Conservation (phyloP, 148 eudicot genomes). For the Rhododendron williamsianum region DNA sequence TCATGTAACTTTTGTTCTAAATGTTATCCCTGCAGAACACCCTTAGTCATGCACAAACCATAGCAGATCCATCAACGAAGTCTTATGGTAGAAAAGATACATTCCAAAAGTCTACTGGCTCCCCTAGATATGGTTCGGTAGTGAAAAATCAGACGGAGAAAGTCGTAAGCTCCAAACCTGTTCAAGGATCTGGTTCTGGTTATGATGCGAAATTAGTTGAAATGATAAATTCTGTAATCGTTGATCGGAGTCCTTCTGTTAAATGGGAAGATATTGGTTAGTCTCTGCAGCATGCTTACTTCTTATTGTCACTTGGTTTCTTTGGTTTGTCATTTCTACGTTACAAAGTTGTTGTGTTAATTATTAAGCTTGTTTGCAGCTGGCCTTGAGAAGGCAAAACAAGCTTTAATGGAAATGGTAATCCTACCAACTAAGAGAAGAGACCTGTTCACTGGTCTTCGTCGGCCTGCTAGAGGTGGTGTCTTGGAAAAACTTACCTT, state of each 20-base stretch:
- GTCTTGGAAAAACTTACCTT: neutral
- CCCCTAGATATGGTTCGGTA: constrained; percentile 27
- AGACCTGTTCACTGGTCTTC: constrained; percentile 94
- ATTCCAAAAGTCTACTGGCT: constrained; percentile 36
- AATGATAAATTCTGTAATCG: constrained; percentile 87
- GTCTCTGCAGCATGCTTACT: constrained; percentile 16
- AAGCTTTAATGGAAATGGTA: constrained; percentile 90
- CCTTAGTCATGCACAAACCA: constrained; percentile 39
- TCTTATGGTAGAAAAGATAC: constrained; percentile 30
- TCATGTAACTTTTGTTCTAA: neutral
- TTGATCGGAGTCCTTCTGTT: constrained; percentile 95
- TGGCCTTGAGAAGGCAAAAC: constrained; percentile 98
- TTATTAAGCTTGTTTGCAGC: constrained; percentile 39
- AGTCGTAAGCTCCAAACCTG: constrained; percentile 41
- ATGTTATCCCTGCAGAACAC: constrained; percentile 29
- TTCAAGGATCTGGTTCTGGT: constrained; percentile 44
- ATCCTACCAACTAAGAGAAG: constrained; percentile 86
- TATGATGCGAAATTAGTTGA: constrained; percentile 75
- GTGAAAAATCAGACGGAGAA: constrained; percentile 30
- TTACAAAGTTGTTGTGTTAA: constrained; percentile 7
- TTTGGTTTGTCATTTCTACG: neutral
- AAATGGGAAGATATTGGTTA: constrained; percentile 98
- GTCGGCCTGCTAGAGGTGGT: constrained; percentile 85
- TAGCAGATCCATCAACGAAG: constrained; percentile 20
- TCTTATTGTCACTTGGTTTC: neutral